Base-by-base conservation (phyloP, 108 stramenopile genomes). In the Parietichytrium sp. region DNA sequence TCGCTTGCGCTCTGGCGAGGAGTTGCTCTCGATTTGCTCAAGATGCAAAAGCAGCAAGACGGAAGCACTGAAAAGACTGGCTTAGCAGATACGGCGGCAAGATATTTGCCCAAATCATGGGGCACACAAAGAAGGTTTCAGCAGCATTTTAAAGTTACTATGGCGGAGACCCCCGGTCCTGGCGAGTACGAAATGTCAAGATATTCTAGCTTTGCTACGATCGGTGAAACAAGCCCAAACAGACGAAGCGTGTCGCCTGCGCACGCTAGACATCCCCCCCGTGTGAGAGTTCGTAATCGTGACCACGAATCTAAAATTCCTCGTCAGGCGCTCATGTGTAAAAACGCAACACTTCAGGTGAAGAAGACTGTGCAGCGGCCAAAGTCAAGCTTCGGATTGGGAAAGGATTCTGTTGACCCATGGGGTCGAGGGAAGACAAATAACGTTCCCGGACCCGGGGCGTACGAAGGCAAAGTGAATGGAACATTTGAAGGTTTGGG, bases 401-500 rank as follows among this genome's bases (percentile, higher is more conserved):
- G 61, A 12, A 33, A 42, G 10, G 45, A 33, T 10, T 42, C 61
- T 12, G 42, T 72, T 6, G 61, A 72, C 42, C 10, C 38, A 6
- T 72, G 61, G 61, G 61, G 61, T 15, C 61, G 61, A 47, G 61
- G 61, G 23, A 25, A 13, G 8, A 42, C 36, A n/a, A n/a, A 33
- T 7, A 16, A 25, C 16, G 16, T 72, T n/a, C 61, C 61, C 0
- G 61, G 61, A 20, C 61, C 61, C 6, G 61, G 61, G 6, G 2
- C 61, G 23, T 72, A 72, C 3, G 61, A 72, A 10, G 61, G 38
- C n/a, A 42, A 33, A 33, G 10, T n/a, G 20, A 42, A 72, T 33
- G 61, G 61, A 7, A 72, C 61, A 10, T 72, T 72, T 72, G 61
- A 72, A n/a, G 61, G 38, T n/a, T 45, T 23, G 42, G n/a, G 61